Percentiles rank a stretch among this genome's conserved stretches.
Conservation (phyloP, 169 alveolate genomes). For the Plasmodium fragile region DNA sequence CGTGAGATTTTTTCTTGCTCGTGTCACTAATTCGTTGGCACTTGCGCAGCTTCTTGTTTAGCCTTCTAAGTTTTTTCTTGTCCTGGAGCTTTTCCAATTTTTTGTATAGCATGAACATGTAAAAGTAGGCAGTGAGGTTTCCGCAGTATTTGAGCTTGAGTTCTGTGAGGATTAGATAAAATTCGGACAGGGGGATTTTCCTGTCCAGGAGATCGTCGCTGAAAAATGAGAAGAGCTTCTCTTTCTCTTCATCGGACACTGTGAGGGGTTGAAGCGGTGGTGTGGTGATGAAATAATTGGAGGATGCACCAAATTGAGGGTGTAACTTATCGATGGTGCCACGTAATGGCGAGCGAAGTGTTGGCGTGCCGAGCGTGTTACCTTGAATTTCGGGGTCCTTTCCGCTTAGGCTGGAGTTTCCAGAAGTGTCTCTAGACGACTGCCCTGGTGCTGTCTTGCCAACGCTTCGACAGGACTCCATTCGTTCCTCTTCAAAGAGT, state of each 20-base stretch:
- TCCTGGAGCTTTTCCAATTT: constrained; percentile 19
- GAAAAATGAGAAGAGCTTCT: constrained; percentile 76
- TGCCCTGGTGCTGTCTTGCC: background rate
- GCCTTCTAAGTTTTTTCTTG: constrained; percentile 7
- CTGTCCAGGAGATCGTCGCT: constrained; percentile 77
- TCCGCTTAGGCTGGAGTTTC: background rate
- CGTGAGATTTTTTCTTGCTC: background rate
- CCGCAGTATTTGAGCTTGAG: constrained; percentile 74
- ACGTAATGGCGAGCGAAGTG: background rate
- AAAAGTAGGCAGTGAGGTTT: constrained; percentile 76
- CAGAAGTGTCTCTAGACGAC: background rate
- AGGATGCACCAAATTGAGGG: background rate
- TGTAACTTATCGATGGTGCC: background rate
- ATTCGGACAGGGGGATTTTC: constrained; percentile 77
- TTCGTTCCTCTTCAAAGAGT: constrained; percentile 9
- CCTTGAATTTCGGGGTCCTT: constrained; percentile 1
- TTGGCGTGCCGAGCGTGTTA: background rate
- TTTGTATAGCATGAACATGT: constrained; percentile 74
- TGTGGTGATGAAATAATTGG: background rate
- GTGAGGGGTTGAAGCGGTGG: background rate
- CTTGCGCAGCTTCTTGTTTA: constrained; percentile 71
- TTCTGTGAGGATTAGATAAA: constrained; percentile 79
- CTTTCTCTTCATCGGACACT: constrained; percentile 77
- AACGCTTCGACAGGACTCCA: constrained; percentile 1
- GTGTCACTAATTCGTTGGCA: constrained; percentile 49